Evolutionary conservation across 805 yeast species (phyloP), one percentile per base, ranked within the genome.

Genomic region (Yamadazyma akitaensis): DNA sequence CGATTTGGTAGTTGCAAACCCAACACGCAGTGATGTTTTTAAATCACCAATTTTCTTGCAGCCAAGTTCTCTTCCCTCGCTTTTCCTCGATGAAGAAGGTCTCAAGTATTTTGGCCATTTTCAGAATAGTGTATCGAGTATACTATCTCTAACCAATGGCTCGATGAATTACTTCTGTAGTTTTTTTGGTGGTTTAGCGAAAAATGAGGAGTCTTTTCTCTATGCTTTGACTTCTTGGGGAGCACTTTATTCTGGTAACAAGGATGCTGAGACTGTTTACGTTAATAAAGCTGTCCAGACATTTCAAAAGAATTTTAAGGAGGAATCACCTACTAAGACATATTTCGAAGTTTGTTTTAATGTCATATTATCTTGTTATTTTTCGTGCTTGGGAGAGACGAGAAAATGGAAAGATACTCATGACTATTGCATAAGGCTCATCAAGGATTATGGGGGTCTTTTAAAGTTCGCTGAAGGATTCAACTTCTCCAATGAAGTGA

Each of bases 181-280:
- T n/a, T 31, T 53, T 63, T 63, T 55, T 32, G 49, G 53, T 40
- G 40, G 48, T 13, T 38, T 60, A 10, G 60, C 64, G 2, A 28
- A 47, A 2, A 35, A 47, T 17, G 58, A 60, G 36, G 63, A 59
- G 42, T 42, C 60, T 2, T 48, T 62, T 24, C 50, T 54, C 37
- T 51, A 59, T 41, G 58, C 59, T 1, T 21, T 63, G 16, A 57
- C 65, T 0, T 58, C 65, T 2, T 63, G 68, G 68, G 68, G 68
- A n/a, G 66, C 59, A 5, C 38, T 55, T 5, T 51, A 53, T 46
- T 32, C 46, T 38, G 58, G 54, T 5, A 41, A 46, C 14, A 46
- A 47, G n/a, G 45, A 39, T n/a, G 47, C 44, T 2, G 51, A 45
- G 3, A 37, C 40, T 19, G 16, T 33, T 7, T 54, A 52, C 34